Conservation (phyloP, 2,329 filamentous ascomycete genomes). For the Nemania sp. region DNA sequence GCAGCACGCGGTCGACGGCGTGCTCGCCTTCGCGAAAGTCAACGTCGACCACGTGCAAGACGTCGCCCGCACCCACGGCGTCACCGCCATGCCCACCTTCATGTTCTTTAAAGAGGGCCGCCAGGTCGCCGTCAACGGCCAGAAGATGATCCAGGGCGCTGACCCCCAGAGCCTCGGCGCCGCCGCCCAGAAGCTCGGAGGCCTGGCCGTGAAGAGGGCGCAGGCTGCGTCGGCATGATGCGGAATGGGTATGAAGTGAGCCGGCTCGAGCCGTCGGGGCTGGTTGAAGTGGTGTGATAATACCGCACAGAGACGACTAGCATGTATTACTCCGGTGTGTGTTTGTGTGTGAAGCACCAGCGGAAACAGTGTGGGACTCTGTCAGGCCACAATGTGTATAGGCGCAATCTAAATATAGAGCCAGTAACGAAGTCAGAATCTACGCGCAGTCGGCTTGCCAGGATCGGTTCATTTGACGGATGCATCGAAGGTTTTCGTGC, state of each 20-base stretch:
- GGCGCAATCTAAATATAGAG: no score
- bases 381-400: no score
- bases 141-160: slow-evolving; percentile 43
- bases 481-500: no score
- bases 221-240: slow-evolving; percentile 21
- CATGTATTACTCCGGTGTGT: no score
- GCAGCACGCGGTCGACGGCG: slow-evolving; percentile 44
- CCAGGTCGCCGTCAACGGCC: slow-evolving; percentile 46
- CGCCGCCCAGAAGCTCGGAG: slow-evolving; percentile 43
- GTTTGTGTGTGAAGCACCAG: no score
- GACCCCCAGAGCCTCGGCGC: slow-evolving; percentile 38
- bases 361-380: no score
- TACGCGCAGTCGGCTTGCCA: no score
- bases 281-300: not conserved
- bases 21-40: slow-evolving; percentile 60
- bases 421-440: no score
- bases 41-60: slow-evolving; percentile 59
- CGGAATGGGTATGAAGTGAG: not conserved
- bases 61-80: slow-evolving; percentile 52
- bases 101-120: slow-evolving; percentile 61
- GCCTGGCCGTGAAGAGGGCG: slow-evolving; percentile 42
- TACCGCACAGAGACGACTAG: no score
- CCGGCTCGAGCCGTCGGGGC: not conserved
- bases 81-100: slow-evolving; percentile 63
- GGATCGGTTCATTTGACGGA: no score